A percentile compares a stretch with the other conserved stretches of the same genome.
Conservation (phyloP, 75 land plant genomes). For the Sequoia sempervirens region DNA sequence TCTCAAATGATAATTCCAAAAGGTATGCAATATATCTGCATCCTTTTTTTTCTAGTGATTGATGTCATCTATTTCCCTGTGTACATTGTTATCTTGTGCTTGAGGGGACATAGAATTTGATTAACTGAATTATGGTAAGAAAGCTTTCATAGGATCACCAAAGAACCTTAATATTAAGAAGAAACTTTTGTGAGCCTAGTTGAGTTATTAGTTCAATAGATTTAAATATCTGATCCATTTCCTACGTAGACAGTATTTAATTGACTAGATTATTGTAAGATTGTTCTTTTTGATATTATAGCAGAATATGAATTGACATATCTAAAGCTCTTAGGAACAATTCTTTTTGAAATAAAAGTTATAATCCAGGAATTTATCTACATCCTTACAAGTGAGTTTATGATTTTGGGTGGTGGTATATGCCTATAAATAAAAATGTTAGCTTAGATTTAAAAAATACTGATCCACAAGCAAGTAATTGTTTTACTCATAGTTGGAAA, state of each 20-base stretch:
- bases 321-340: neutral
- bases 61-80: neutral
- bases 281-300: neutral
- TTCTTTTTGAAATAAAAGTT: neutral
- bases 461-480: neutral
- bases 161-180: neutral
- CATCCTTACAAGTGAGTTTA: neutral
- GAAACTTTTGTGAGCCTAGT: neutral
- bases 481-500: neutral
- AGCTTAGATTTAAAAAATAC: neutral
- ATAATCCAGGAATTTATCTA: neutral
- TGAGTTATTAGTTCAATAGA: neutral
- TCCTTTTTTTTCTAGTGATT: neutral
- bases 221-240: neutral
- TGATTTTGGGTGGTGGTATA: neutral
- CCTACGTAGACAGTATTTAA: neutral
- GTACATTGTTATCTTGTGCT: neutral
- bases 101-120: neutral
- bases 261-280: neutral
- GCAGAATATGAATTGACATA: neutral
- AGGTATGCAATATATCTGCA: constrained; percentile 34
- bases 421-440: neutral
- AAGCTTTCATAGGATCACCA: neutral
- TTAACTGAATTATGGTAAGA: neutral
- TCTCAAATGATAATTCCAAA: constrained; percentile 57